Percentiles rank a stretch among this genome's conserved stretches.
These are phyloP conservation scores for Calonectria pauciramosa DNA, from an alignment of 2,329 filamentous ascomycete species.

Conservation along the genomic window DNA sequence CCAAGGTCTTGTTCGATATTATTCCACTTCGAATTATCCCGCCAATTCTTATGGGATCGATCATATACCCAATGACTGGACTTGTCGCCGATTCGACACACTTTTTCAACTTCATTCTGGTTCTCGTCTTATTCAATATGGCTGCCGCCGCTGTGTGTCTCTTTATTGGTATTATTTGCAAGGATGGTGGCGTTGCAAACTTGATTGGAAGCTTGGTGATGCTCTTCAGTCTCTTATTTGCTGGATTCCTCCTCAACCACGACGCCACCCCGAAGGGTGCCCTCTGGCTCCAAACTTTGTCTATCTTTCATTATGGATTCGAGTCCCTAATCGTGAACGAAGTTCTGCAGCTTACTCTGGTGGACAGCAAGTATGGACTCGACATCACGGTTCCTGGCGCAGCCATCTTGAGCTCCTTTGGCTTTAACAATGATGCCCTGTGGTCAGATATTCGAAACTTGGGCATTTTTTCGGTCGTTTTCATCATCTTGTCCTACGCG, in stretches of 20 bases:
- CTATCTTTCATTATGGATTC: constrained; percentile 98
- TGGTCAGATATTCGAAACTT: constrained; percentile 89
- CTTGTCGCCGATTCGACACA: constrained; percentile 84
- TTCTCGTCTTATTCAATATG: constrained; percentile 95
- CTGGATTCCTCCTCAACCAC: constrained; percentile 93
- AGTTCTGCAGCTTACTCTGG: constrained; percentile 87
- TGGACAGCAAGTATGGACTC: constrained; percentile 95
- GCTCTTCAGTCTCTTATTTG: constrained; percentile 96
- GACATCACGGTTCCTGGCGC: constrained; percentile 97
- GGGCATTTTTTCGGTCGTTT: constrained; percentile 83
- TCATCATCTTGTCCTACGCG: constrained; percentile 88
- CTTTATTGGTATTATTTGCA: constrained; percentile 96
- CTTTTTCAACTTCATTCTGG: constrained; percentile 92
- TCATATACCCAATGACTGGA: constrained; percentile 98
- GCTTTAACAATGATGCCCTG: constrained; percentile 88
- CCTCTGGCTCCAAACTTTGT: constrained; percentile 91
- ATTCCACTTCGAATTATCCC: constrained; percentile 94
- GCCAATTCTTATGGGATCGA: constrained; percentile 93
- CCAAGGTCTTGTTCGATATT: constrained; percentile 99
- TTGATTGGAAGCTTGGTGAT: constrained; percentile 95
- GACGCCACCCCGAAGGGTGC: constrained; percentile 89
- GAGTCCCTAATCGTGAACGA: constrained; percentile 98
- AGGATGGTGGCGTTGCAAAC: constrained; percentile 91
- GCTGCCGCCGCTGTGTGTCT: constrained; percentile 94
- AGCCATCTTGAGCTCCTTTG: constrained; percentile 93